Evolutionary conservation across 495 filamentous ascomycete species (phyloP), one percentile per base, ranked within the genome.

Genomic region (Talaromyces trachyspermus): DNA sequence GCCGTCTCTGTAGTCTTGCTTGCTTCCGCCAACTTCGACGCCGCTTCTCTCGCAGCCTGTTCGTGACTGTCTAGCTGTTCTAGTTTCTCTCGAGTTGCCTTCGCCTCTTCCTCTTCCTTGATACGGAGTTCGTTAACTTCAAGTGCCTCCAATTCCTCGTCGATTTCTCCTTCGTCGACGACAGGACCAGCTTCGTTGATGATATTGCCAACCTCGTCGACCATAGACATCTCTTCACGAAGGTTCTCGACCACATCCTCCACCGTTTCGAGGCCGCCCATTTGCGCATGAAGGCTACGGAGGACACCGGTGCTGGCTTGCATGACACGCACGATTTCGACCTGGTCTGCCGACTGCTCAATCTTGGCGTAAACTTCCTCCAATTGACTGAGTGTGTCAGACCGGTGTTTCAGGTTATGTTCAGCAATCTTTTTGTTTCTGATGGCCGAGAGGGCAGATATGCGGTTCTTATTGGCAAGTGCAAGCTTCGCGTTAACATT

Each of bases 161-260:
- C 90, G 43, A 96, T 80, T 62, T 92, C 90, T 14, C 56, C 69
- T 60, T 95, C 92, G 58, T 95, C 89, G 43, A 89, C 72, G 12
- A 71, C 72, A 9, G 65, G 73, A 19, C 55, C 68, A 11, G 61
- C 66, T 55, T 89, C 85, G 19, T 79, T 79, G 49, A 95, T 79
- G 36, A 88, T 80, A 51, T 70, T 76, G 41, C 82, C 80, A 19
- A 97, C 76, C 65, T 95, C 94, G 55, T 95, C 88, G 26, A 85
- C 84, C 56, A 78, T 81, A 32, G 65, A 73, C 79, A 90, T 94
- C 69, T 95, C 81, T 49, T 92, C 83, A 15, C 81, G 72, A 52
- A 96, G 62, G 15, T 72, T 68, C 46, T 87, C 84, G 9, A 94
- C 72, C 4, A 91, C 78, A 49, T 78, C 76, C 53, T 89, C 85